Conservation (phyloP, 116 monocot species). For the Iris pallida region DNA sequence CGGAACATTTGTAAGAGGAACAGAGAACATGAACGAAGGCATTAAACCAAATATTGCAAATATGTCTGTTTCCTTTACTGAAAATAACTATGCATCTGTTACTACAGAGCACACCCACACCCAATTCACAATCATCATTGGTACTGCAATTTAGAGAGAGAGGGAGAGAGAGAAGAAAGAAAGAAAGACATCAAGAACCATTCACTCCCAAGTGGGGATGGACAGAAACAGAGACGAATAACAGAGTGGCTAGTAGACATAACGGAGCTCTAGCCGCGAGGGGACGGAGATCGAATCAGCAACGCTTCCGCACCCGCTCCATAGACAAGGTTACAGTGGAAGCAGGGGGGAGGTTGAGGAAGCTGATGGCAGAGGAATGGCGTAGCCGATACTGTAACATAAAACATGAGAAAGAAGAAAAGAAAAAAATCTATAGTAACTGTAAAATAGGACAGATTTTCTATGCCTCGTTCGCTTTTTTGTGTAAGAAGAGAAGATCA, state of each 20-base stretch:
- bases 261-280: neutral
- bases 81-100: neutral
- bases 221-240: no score
- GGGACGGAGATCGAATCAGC: constrained; percentile 13
- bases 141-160: neutral
- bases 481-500: neutral
- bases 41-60: neutral
- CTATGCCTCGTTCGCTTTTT: neutral
- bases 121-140: neutral
- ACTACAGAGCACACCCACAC: neutral
- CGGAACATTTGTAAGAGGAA: no score
- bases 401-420: neutral
- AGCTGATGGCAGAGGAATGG: neutral
- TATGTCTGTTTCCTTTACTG: neutral
- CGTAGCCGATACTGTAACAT: neutral
- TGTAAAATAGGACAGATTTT: neutral
- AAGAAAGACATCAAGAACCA: no score
- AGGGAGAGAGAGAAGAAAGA: no score
- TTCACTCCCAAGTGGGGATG: no score
- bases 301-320: constrained; percentile 59
- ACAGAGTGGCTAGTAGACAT: neutral
- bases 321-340: constrained; percentile 11
- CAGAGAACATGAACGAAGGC: no score
- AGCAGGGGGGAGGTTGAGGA: constrained; percentile 59
- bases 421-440: constrained; percentile 16